Evolutionary conservation across 2,329 filamentous ascomycete genomes (phyloP).

Genomic region (Mollisia scopiformis): DNA sequence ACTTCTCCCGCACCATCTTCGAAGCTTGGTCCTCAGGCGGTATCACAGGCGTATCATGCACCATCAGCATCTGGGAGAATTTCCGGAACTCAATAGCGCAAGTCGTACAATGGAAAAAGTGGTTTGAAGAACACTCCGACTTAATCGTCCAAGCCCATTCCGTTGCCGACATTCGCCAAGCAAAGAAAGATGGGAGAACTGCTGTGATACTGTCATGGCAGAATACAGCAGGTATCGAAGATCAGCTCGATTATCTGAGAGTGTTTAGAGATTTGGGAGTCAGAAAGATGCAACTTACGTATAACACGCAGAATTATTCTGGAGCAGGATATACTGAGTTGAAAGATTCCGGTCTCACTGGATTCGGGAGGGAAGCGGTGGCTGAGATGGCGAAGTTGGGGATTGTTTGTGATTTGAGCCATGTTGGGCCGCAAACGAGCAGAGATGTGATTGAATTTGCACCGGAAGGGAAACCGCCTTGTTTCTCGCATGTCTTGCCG

Average conservation of each 20-base stretch:
- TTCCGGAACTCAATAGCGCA: conserved; percentile 42
- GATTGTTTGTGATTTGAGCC: conserved; percentile 40
- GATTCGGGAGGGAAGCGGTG: conserved; percentile 35
- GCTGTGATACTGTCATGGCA: conserved; percentile 45
- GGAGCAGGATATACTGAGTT: conserved; percentile 44
- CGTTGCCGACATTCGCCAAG: conserved; percentile 41
- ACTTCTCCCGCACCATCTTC: conserved; percentile 44
- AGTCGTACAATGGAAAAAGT: conserved; percentile 46
- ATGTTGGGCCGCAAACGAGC: conserved; percentile 38
- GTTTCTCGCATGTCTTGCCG: conserved; percentile 44
- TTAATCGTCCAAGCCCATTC: conserved; percentile 43
- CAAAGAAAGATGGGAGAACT: conserved; percentile 41
- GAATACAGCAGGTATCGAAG: conserved; percentile 45
- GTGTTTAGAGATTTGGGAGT: conserved; percentile 45
- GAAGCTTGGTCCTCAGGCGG: conserved; percentile 34
- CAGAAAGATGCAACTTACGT: conserved; percentile 46
- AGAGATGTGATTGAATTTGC: conserved; percentile 41
- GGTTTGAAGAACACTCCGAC: conserved; percentile 45
- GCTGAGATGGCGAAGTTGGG: conserved; percentile 34
- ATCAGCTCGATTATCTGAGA: conserved; percentile 42
- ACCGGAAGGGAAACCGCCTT: conserved; percentile 41
- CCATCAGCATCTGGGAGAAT: conserved; percentile 44
- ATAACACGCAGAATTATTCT: conserved; percentile 47
- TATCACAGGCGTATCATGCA: conserved; percentile 45
- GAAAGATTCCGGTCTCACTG: conserved; percentile 41